These are phyloP conservation scores for Jatropha multifida DNA, from an alignment of 441 rosid genomes.

Conservation along the genomic window DNA sequence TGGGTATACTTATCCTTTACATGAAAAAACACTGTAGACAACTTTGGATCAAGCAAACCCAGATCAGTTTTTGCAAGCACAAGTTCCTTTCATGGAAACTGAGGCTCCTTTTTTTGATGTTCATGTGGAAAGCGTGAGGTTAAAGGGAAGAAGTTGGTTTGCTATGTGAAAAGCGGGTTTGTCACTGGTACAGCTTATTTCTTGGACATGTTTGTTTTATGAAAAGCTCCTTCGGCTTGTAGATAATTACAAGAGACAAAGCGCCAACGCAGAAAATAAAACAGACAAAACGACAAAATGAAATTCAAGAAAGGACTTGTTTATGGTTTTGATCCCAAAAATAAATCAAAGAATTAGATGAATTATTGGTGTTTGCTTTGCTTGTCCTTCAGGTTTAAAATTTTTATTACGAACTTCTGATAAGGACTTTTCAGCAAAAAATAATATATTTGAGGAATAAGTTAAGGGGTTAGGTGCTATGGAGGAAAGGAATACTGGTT, in stretches of 20 bases:
- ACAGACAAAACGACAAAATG: conserved; percentile 28
- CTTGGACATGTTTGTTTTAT: conserved; percentile 8
- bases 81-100: conserved; percentile 22
- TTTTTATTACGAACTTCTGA: not conserved
- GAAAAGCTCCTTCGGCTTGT: conserved; percentile 13
- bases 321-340: conserved; percentile 12
- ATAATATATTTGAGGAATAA: not conserved
- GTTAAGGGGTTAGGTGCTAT: not conserved
- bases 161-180: not conserved
- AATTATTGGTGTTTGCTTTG: not conserved
- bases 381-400: not conserved
- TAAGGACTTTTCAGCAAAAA: not conserved
- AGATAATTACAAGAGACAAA: conserved; percentile 5
- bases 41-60: conserved; percentile 32
- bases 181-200: not conserved
- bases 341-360: conserved; percentile 13
- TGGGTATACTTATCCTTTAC: conserved; percentile 15
- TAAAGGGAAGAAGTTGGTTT: conserved; percentile 11
- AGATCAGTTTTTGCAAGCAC: conserved; percentile 20
- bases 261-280: conserved; percentile 13
- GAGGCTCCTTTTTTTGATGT: conserved; percentile 21
- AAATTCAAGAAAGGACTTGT: conserved; percentile 19
- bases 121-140: conserved; percentile 38
- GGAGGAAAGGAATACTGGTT: not conserved
- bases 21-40: conserved; percentile 12